Evolutionary conservation across 1,139 yeast genomes (phyloP), one percentile per base, ranked within the genome.

Genomic region (Taiozyma onychis): DNA sequence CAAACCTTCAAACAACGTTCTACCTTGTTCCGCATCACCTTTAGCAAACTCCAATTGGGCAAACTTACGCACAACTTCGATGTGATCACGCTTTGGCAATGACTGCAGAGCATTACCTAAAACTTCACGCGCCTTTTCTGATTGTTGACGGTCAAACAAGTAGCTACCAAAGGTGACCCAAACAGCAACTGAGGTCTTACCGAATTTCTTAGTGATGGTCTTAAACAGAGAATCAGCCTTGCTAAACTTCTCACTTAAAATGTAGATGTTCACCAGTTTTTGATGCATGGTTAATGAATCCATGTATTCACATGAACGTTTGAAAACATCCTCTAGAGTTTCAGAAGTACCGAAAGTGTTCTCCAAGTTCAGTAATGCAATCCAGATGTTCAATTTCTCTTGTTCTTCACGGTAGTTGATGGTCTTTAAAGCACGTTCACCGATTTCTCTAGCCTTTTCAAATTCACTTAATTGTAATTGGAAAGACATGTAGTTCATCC

Each of bases 401-500:
- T 83, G 85, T 68, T 95, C 99, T 65, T 91, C 97, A 63, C 97
- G 81, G 72, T 85, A 89, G 64, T 81, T 83, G 60, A 93, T 93
- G 10, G 95, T 85, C 72, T 88, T 88, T 63, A 93, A 77, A 5
- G 98, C 99, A 57, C 99, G 81, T 62, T 86, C 88, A 45, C 88
- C 98, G 59, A 93, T 81, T 67, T 88, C 96, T 61, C 99, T 82
- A 13, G 98, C 97, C 70, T 87, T 89, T 49, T 91, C 97, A 53
- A 90, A 74, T 67, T 93, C 99, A 73, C 96, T 87, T 57, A 93
- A 76, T 68, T 91, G 97, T 58, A 93, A 77, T 70, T 90, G 96
- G 86, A 91, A 93, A 3, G 98, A 93, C 97, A 95, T 93, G 70
- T 88, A 93, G 70, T 91, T 89, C 89, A 93, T 91, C 99, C 99